Conservation (phyloP, 2,329 filamentous ascomycete genomes). For the Alternaria ethzedia region DNA sequence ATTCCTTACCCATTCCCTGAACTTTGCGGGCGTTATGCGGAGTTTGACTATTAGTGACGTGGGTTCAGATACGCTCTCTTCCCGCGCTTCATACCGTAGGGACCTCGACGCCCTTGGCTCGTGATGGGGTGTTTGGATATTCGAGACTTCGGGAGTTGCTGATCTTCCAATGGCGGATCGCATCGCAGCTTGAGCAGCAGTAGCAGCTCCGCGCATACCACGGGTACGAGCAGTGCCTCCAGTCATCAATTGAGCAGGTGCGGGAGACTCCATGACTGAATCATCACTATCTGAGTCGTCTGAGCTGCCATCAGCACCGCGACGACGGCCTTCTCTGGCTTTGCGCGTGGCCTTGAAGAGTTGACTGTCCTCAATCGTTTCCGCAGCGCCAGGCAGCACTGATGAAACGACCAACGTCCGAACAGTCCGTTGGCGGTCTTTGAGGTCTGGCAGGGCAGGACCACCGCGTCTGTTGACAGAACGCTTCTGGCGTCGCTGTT, state of each 20-base stretch:
- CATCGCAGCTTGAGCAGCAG: conserved; percentile 86
- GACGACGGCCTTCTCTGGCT: conserved; percentile 61
- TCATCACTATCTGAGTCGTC: conserved; percentile 94
- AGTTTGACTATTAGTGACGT: conserved; percentile 72
- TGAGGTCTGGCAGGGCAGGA: conserved; percentile 91
- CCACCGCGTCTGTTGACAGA: conserved; percentile 93
- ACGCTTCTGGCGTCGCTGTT: conserved; percentile 92
- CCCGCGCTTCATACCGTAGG: conserved; percentile 68
- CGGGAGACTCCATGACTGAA: conserved; percentile 84
- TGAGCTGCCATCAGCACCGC: conserved; percentile 73
- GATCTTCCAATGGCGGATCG: conserved; percentile 76
- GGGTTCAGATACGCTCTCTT: conserved; percentile 76
- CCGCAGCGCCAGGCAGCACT: conserved; percentile 85
- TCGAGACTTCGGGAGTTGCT: conserved; percentile 81
- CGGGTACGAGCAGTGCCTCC: conserved; percentile 83
- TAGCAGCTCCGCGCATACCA: conserved; percentile 86
- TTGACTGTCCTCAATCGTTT: conserved; percentile 80
- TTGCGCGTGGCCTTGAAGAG: conserved; percentile 72
- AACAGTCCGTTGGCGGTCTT: conserved; percentile 91
- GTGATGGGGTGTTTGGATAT: conserved; percentile 60
- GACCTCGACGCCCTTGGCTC: conserved; percentile 74
- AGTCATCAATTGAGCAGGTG: conserved; percentile 66
- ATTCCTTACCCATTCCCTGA: conserved; percentile 70
- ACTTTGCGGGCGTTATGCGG: conserved; percentile 73
- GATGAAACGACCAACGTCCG: conserved; percentile 91